Evolutionary conservation across 176 grass and related monocot species (phyloP), one percentile per base, ranked within the genome.

Genomic region (Triticum turgidum): DNA sequence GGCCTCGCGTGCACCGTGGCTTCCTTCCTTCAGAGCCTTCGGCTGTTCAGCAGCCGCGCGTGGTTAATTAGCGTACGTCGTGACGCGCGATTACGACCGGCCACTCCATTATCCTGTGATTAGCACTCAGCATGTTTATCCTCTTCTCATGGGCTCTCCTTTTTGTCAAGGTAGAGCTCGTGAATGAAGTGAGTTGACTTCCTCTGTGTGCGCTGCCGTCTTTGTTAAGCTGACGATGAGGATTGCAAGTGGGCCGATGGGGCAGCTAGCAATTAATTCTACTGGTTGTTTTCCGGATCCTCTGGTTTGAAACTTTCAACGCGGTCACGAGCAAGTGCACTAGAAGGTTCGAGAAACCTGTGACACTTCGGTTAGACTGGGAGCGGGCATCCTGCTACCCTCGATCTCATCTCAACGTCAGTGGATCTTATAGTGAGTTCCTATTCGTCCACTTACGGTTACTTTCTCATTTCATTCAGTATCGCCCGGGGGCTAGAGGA

Each of bases 81-180:
- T 51, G 73, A 74, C 74, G 85, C 85, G 80, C 78, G 89, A 91
- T 80, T 69, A 76, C 21, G 85, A 84, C 67, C 44, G 3, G 45
- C 45, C 12, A 11, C 45, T 41, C 39, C 44, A 12, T 47, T 47
- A 47, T 47, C 45, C 45, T 30, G 73, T 45, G 80, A 29, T 84
- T 54, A 17, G 14, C 47, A 47, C 11, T 49, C 7, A 6, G 18
- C 9, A 61, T 75, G 89, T 77, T 80, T 84, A 75, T 87, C 80
- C 75, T n/a, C 65, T 24, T 24, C 32, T 21, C 67, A 18, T 67
- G 67, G 11, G 10, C 4, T 45, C 27, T 21, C 29, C 29, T 30
- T 30, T 30, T 30, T 30, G 29, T 30, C 29, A 30, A 30, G 29
- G 29, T 30, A 30, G 45, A 47, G 3, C 45, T 47, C 12, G 45